A percentile compares a stretch with the other conserved stretches of the same genome.
Conservation (phyloP, 2,329 filamentous ascomycete species). For the Orbilia ellipsospora region DNA sequence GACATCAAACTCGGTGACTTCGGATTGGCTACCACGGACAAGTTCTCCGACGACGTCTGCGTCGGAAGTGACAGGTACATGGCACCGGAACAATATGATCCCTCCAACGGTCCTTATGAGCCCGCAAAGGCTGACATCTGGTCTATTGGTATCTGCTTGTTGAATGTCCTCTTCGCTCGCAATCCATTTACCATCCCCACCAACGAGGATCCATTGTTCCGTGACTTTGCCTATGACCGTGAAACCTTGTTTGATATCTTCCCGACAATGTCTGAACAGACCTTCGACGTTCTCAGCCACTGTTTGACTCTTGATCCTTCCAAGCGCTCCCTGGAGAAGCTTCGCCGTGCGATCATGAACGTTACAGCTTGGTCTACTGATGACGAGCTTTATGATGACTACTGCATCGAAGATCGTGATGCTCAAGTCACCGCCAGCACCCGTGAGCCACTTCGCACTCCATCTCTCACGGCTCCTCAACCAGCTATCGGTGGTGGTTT, state of each 20-base stretch:
- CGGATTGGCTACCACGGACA: slow-evolving; percentile 86
- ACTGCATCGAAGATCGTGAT: slow-evolving; percentile 83
- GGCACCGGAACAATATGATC: slow-evolving; percentile 96
- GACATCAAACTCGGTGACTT: slow-evolving; percentile 97
- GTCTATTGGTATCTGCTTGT: slow-evolving; percentile 94
- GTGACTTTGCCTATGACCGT: slow-evolving; percentile 91
- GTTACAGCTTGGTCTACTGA: slow-evolving; percentile 92
- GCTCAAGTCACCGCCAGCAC: slow-evolving; percentile 83
- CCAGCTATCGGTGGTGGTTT: slow-evolving; percentile 81
- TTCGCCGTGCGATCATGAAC: slow-evolving; percentile 80
- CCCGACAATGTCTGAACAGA: slow-evolving; percentile 97
- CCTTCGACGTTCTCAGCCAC: slow-evolving; percentile 89
- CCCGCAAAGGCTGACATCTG: slow-evolving; percentile 94
- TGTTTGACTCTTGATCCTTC: slow-evolving; percentile 90
- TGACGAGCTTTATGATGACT: slow-evolving; percentile 91
- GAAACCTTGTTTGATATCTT: slow-evolving; percentile 98
- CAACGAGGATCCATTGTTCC: slow-evolving; percentile 88
- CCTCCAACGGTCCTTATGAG: slow-evolving; percentile 85
- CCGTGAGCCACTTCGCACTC: slow-evolving; percentile 93
- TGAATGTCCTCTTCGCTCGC: slow-evolving; percentile 95
- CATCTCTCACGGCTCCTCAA: slow-evolving; percentile 88
- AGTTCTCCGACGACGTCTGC: slow-evolving; percentile 90
- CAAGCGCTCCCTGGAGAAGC: slow-evolving; percentile 82
- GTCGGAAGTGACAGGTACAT: slow-evolving; percentile 99
- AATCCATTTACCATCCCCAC: slow-evolving; percentile 95